A percentile compares a stretch with the other conserved stretches of the same genome.
phyloP scores from a whole-genome alignment of 176 grass and related monocot genomes.

The Bonia amplexicaulis region DNA sequence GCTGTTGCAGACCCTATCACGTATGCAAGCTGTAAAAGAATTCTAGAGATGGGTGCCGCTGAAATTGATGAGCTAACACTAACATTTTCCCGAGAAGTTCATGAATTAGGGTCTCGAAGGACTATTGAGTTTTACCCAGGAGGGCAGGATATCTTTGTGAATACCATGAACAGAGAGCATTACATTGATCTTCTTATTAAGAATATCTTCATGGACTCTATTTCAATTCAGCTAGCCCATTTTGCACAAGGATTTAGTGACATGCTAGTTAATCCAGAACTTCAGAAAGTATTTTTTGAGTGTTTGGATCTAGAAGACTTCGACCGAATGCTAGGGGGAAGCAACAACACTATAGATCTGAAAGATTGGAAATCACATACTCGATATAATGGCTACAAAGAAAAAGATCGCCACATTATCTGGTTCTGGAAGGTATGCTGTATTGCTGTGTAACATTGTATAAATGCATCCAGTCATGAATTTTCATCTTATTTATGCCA shows the following conservation, averaged over 20 bases:
- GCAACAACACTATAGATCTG: conserved; percentile 48
- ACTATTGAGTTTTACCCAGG: conserved; percentile 73
- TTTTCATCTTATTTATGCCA: neutral
- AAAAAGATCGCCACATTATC: conserved; percentile 64
- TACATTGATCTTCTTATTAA: conserved; percentile 91
- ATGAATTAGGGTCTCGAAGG: conserved; percentile 66
- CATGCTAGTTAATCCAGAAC: conserved; percentile 55
- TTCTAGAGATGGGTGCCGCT: conserved; percentile 84
- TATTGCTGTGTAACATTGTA: neutral
- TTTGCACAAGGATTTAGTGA: conserved; percentile 83
- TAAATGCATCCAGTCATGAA: conserved; percentile 5
- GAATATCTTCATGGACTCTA: conserved; percentile 76
- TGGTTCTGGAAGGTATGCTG: conserved; percentile 94
- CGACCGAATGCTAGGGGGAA: conserved; percentile 78
- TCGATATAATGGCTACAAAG: conserved; percentile 89
- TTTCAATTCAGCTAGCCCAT: conserved; percentile 63
- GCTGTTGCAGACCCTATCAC: conserved; percentile 67
- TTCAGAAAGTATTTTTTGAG: conserved; percentile 68
- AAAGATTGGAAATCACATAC: conserved; percentile 97
- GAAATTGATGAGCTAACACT: conserved; percentile 75
- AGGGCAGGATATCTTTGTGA: conserved; percentile 78
- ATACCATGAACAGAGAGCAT: conserved; percentile 69
- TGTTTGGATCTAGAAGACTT: conserved; percentile 87
- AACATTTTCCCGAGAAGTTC: conserved; percentile 76
- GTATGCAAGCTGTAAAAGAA: conserved; percentile 80